Conservation (phyloP, 495 filamentous ascomycete species). For the Penicillium coffeae region DNA sequence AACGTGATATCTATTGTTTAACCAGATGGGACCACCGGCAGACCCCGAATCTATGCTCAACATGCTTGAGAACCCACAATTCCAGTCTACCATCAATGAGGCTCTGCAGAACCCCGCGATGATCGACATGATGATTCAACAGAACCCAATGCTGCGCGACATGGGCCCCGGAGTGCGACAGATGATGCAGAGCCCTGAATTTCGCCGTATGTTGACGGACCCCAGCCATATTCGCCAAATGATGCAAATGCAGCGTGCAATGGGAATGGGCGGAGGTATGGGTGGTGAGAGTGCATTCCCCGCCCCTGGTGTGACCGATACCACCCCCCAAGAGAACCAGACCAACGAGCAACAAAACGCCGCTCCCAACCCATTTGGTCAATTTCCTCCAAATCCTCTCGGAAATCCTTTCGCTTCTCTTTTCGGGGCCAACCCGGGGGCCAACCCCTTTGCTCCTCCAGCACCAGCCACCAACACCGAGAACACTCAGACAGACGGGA, state of each 20-base stretch:
- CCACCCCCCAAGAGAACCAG: constrained; percentile 45
- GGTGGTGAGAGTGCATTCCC: constrained; percentile 63
- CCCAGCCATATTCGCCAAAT: constrained; percentile 77
- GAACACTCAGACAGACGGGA: constrained; percentile 17
- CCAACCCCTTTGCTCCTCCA: constrained; percentile 9
- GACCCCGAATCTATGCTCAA: constrained; percentile 72
- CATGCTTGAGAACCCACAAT: constrained; percentile 83
- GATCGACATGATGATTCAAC: constrained; percentile 85
- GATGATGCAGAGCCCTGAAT: constrained; percentile 78
- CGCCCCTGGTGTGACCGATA: constrained; percentile 85
- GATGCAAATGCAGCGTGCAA: constrained; percentile 68
- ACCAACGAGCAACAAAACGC: constrained; percentile 36
- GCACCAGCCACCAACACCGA: constrained; percentile 18
- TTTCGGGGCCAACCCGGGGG: constrained; percentile 1
- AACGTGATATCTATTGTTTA: constrained; percentile 1
- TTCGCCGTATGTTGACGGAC: constrained; percentile 94
- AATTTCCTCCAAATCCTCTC: constrained; percentile 17
- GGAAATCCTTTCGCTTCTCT: constrained; percentile 65
- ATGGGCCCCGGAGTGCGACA: constrained; percentile 77
- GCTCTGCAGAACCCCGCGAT: constrained; percentile 89
- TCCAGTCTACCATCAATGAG: constrained; percentile 83
- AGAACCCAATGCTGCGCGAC: constrained; percentile 81
- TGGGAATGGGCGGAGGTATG: constrained; percentile 54
- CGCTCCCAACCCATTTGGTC: constrained; percentile 35
- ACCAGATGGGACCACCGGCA: constrained; percentile 86